Evolutionary conservation across 75 land plant genomes (phyloP).

Genomic region (Cryptomeria japonica): DNA sequence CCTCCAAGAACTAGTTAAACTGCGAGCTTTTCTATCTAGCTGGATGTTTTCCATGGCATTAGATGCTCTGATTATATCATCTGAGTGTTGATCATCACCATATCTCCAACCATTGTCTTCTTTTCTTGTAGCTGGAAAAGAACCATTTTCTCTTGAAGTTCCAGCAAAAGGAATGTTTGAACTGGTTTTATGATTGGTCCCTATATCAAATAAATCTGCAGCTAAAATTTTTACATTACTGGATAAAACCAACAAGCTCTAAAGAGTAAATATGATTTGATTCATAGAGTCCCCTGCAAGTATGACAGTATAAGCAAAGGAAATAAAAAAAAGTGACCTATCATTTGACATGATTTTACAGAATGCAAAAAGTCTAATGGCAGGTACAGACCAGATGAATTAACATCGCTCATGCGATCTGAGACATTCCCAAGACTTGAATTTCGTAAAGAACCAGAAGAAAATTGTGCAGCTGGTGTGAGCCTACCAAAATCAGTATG

Average conservation of each 20-base stretch:
- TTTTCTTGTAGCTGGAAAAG: constrained; percentile 32
- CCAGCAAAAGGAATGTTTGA: constrained; percentile 11
- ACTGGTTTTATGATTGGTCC: neutral
- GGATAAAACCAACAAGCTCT: neutral
- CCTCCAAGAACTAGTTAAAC: constrained; percentile 75
- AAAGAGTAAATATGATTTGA: neutral
- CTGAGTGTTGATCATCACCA: constrained; percentile 55
- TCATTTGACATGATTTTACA: neutral
- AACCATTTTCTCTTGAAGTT: constrained; percentile 15
- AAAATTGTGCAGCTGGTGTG: neutral
- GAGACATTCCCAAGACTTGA: constrained; percentile 7
- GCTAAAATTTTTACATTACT: neutral
- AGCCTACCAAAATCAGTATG: neutral
- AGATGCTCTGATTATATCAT: constrained; percentile 63
- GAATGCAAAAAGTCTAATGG: neutral
- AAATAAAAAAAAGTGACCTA: neutral
- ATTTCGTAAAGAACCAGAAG: constrained; percentile 12
- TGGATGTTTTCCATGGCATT: constrained; percentile 76
- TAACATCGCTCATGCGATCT: constrained; percentile 5
- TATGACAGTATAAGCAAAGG: neutral
- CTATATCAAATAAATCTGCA: constrained; percentile 13
- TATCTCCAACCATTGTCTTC: constrained; percentile 77
- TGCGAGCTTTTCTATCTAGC: constrained; percentile 71
- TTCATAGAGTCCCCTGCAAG: neutral
- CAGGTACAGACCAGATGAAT: constrained; percentile 4